Evolutionary conservation across 495 filamentous ascomycete species (phyloP), one percentile per base, ranked within the genome.

Genomic region (Podospora didyma): DNA sequence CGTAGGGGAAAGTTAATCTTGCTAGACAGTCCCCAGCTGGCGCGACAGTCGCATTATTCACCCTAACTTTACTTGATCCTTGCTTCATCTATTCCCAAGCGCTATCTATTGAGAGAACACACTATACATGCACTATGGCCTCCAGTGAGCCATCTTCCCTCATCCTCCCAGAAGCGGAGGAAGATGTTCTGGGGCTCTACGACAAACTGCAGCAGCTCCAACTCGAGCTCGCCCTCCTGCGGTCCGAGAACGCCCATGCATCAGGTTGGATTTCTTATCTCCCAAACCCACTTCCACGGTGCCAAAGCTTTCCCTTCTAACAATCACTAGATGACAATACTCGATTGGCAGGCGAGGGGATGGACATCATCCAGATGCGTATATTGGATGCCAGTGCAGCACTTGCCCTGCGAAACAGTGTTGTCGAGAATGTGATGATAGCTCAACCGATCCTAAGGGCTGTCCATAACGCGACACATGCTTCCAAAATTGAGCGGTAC

Each of bases 401-500:
- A 45, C 88, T 90, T 64, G 75, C 79, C 31, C 74, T 92, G 53
- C 82, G 82, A 53, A 83, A 83, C 61, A 82, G 81, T 58, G 80
- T 89, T n/a, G 70, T 87, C 12, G 80, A 83, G 48, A 84, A 75
- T 49, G 81, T 88, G 23, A 70, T 92, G 56, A 80, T 82, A 59
- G 82, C 84, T 21, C 86, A 89, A 63, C 89, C 89, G 10, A 85
- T 85, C 47, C 71, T 95, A 50, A 90, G 89, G 64, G 86, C 89
- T 1, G 81, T 91, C 50, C 88, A 92, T 66, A 73, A 83, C 48
- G 87, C 84, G 46, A 83, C 79, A 2, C 79, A 82, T 46, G 76
- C 81, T n/a, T 83, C 81, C 2, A 79, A 79, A 45, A 73, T 83
- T 58, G 88, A 92, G 70, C 79, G 86, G 89, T 90, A 80, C 24